These are phyloP conservation scores for Xylaria telfairii DNA, from an alignment of 495 filamentous ascomycete genomes.

Conservation along the genomic window DNA sequence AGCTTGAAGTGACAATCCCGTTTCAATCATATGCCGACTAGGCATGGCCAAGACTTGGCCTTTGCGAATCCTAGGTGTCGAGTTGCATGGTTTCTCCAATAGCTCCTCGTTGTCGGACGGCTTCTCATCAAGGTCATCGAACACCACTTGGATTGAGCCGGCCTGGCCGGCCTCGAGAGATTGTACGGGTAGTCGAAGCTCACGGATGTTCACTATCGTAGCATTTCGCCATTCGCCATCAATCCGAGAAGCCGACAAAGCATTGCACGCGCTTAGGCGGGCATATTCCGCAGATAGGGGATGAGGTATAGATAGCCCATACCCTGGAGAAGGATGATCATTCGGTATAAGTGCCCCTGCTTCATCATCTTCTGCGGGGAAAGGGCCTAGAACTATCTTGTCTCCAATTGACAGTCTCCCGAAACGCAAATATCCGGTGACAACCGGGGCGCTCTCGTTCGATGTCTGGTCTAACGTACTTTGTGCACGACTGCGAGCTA, in stretches of 20 bases:
- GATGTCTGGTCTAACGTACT: slow-evolving; percentile 56
- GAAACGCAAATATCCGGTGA: slow-evolving; percentile 82
- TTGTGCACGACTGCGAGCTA: slow-evolving; percentile 57
- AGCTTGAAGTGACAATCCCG: slow-evolving; percentile 57
- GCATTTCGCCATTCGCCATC: slow-evolving; percentile 75
- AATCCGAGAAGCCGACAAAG: slow-evolving; percentile 52
- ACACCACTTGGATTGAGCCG: slow-evolving; percentile 83
- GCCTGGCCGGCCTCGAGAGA: slow-evolving; percentile 81
- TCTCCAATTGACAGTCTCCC: slow-evolving; percentile 82
- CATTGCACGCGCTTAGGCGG: slow-evolving; percentile 46
- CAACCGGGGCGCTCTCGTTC: slow-evolving; percentile 59
- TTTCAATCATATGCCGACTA: slow-evolving; percentile 56
- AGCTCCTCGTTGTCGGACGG: slow-evolving; percentile 26
- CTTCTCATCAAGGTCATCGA: slow-evolving; percentile 43
- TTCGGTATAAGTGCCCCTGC: slow-evolving; percentile 44
- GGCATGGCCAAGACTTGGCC: slow-evolving; percentile 79
- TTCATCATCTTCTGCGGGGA: slow-evolving; percentile 57
- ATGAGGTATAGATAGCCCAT: slow-evolving; percentile 50
- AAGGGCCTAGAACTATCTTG: slow-evolving; percentile 79
- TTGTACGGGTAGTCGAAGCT: slow-evolving; percentile 83
- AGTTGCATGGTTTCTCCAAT: slow-evolving; percentile 35
- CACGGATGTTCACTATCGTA: slow-evolving; percentile 83
- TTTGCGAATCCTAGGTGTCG: slow-evolving; percentile 68
- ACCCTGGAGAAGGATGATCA: slow-evolving; percentile 43
- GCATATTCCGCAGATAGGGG: slow-evolving; percentile 51